These are phyloP conservation scores for Friedmanniomyces endolithicus DNA, from an alignment of 495 filamentous ascomycete genomes.

Conservation along the genomic window DNA sequence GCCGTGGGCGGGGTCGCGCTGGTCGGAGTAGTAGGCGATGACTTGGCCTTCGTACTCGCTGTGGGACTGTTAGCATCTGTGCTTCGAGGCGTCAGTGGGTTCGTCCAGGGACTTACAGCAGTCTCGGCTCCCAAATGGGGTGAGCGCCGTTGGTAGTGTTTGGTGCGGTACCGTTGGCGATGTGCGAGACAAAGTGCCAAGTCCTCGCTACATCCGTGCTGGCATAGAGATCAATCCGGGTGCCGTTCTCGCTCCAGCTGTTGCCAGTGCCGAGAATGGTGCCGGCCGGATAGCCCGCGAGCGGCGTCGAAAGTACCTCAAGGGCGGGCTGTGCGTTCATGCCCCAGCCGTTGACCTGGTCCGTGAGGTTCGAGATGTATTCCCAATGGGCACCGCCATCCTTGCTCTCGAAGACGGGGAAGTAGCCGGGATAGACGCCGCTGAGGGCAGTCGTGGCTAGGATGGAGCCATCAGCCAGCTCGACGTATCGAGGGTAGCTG, in stretches of 20 bases:
- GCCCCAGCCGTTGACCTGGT: conserved; percentile 50
- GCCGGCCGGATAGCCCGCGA: conserved; percentile 45
- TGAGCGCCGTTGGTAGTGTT: conserved; percentile 48
- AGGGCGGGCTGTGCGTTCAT: conserved; percentile 56
- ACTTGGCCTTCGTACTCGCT: conserved; percentile 42
- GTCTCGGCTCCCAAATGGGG: conserved; percentile 59
- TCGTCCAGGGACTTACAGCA: background rate
- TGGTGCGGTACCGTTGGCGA: conserved; percentile 49
- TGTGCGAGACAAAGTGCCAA: conserved; percentile 54
- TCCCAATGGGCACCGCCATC: conserved; percentile 44
- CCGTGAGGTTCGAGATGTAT: conserved; percentile 46
- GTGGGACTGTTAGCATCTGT: background rate
- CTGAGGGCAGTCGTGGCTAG: conserved; percentile 7
- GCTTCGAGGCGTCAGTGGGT: no score
- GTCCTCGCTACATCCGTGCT: conserved; percentile 44
- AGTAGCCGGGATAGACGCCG: background rate
- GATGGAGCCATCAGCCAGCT: conserved; percentile 16
- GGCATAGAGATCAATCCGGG: conserved; percentile 55
- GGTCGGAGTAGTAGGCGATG: conserved; percentile 57
- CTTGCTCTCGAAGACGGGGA: conserved; percentile 4
- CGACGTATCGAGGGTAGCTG: conserved; percentile 14
- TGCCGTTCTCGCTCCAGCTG: conserved; percentile 47
- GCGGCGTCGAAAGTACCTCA: conserved; percentile 41
- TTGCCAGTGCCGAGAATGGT: conserved; percentile 52
- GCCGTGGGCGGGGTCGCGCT: conserved; percentile 49